Evolutionary conservation across 192 early-diverging fungal genomes (phyloP).

Genomic region (Coemansia sp.): DNA sequence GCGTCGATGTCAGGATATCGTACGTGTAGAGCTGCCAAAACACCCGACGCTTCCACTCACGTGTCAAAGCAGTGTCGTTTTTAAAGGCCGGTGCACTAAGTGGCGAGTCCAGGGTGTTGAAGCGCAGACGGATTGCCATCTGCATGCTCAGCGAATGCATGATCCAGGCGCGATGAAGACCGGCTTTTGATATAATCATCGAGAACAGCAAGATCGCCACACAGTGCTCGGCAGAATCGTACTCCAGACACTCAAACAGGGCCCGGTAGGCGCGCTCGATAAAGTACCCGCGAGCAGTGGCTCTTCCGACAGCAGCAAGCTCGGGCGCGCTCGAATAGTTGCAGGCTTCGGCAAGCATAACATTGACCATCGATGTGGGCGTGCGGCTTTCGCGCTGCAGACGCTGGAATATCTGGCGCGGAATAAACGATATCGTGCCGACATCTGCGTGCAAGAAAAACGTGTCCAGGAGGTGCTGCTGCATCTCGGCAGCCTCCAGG

Average conservation of each 20-base stretch:
- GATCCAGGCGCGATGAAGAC: slow-evolving; percentile 52
- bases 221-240: slow-evolving; percentile 53
- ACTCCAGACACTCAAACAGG: slow-evolving; percentile 49
- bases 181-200: slow-evolving; percentile 41
- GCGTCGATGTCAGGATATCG: slow-evolving; percentile 37
- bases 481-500: slow-evolving; percentile 18
- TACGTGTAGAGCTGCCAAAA: slow-evolving; percentile 54
- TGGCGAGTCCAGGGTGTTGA: slow-evolving; percentile 51
- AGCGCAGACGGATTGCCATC: slow-evolving; percentile 52
- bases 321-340: slow-evolving; percentile 22
- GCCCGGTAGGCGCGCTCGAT: slow-evolving; percentile 49
- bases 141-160: slow-evolving; percentile 53
- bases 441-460: slow-evolving; percentile 47
- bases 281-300: slow-evolving; percentile 29
- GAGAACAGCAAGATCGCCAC: slow-evolving; percentile 47
- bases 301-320: slow-evolving; percentile 14
- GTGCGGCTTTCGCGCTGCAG: slow-evolving; percentile 25
- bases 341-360: slow-evolving; percentile 51
- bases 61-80: slow-evolving; percentile 24
- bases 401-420: slow-evolving; percentile 32
- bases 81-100: slow-evolving; percentile 30
- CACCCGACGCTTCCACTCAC: slow-evolving; percentile 55
- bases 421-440: slow-evolving; percentile 45
- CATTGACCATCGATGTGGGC: slow-evolving; percentile 39
- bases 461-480: slow-evolving; percentile 35